Base-by-base conservation (phyloP, 2,329 filamentous ascomycete genomes). In the Onygenales sp. region DNA sequence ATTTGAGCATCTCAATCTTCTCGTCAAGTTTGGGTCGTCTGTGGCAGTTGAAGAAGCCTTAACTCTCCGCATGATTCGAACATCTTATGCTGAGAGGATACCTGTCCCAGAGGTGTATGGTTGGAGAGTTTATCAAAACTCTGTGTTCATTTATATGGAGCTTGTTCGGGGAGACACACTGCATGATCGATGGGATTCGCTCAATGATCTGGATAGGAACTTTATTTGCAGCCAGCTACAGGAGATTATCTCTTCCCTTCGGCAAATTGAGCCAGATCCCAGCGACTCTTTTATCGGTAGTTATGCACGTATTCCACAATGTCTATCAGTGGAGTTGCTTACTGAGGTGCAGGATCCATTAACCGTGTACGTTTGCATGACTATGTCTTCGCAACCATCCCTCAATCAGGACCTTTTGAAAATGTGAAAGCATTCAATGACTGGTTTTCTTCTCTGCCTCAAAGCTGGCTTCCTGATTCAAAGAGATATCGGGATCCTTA, bases 61-160 rank as follows among this genome's bases (percentile, higher is more conserved):
- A 52, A 59, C 57, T 49, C 59, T 63, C n/a, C 60, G 61, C 52
- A 57, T 59, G 50, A 42, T 66, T 34, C 55, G 54, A 50, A 47
- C 43, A 49, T 43, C 48, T 9, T 59, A 64, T 46, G 6, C 51
- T 11, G 54, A 55, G 39, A 47, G 57, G 6, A 58, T 69, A 36
- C 67, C 67, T 42, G 68, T 69, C 33, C 68, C 69, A 3, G 65
- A 72, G 52, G 54, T 69, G 31, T 70, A 66, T 60, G 67, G 68
- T 14, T 72, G 67, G 66, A 58, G 55, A 21, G 54, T 61, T 14
- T 55, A 63, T 34, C 56, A 60, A 1, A 51, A 52, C 27, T 54
- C 59, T 32, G 56, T 62, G 3, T 68, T 65, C 52, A 62, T 69
- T 37, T 67, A 68, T 52, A 69, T 67, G 64, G 61, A 69, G 52